phyloP scores from a whole-genome alignment of 495 filamentous ascomycete genomes.

The Recurvomyces mirabilis region DNA sequence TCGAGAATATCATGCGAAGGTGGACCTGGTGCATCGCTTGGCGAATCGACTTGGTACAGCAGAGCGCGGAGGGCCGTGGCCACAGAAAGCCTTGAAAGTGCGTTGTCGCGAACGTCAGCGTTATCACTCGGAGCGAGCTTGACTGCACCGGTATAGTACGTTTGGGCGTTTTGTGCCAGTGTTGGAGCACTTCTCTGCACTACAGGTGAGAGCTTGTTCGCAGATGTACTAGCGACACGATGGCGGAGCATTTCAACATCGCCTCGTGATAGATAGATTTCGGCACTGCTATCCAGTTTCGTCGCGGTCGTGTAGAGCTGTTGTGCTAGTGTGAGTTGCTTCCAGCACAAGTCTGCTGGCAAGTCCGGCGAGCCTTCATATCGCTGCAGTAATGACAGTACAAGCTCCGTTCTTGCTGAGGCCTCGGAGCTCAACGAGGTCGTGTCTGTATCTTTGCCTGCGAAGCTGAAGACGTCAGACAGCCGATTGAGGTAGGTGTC shows the following conservation, averaged over 20 bases:
- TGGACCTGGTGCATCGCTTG: neutral
- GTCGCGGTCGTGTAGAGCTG: constrained; percentile 13
- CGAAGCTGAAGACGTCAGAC: constrained; percentile 5
- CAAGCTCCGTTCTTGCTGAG: constrained; percentile 14
- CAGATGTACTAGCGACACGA: constrained; percentile 4
- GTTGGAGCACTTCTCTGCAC: constrained; percentile 10
- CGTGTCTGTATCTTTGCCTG: constrained; percentile 1
- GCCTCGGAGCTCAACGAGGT: constrained; percentile 16
- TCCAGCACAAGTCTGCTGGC: constrained; percentile 16
- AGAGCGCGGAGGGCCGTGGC: neutral
- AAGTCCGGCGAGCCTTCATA: neutral
- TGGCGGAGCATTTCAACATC: constrained; percentile 19
- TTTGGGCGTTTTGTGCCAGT: constrained; percentile 18
- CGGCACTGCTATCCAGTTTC: constrained; percentile 2
- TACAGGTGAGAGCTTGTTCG: neutral
- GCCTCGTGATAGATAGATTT: constrained; percentile 7
- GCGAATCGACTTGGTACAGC: constrained; percentile 9
- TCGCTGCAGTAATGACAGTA: constrained; percentile 1
- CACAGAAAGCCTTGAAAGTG: constrained; percentile 2
- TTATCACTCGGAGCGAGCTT: constrained; percentile 10
- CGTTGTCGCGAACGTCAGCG: constrained; percentile 7
- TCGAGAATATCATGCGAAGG: neutral
- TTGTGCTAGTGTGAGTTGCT: constrained; percentile 12
- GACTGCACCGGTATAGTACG: constrained; percentile 19
- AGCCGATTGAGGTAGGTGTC: constrained; percentile 14